These are phyloP conservation scores for Penicillium sp. DNA, from an alignment of 2,329 filamentous ascomycete species.

Conservation along the genomic window DNA sequence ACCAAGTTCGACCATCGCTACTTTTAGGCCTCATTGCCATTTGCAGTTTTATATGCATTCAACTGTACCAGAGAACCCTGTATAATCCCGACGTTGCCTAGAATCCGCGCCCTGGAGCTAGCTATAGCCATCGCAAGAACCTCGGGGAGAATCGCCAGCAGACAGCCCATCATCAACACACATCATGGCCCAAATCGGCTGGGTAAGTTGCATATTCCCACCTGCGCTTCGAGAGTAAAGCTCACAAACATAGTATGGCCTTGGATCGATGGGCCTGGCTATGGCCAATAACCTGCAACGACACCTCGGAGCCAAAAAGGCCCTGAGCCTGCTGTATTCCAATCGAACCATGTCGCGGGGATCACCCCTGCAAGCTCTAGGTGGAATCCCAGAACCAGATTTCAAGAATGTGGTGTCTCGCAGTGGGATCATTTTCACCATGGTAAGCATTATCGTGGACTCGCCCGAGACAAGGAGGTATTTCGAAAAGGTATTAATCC, in stretches of 20 bases:
- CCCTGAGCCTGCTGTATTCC: constrained; percentile 33
- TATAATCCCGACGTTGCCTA: not conserved
- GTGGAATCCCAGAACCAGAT: constrained; percentile 29
- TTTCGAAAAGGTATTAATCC: constrained; percentile 12
- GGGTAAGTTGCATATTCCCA: constrained; percentile 26
- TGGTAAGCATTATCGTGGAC: constrained; percentile 19
- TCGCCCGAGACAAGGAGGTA: not conserved
- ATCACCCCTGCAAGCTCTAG: constrained; percentile 32
- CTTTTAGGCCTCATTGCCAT: too few relatives aligned
- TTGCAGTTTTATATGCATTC: not conserved
- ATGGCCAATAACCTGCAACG: constrained; percentile 43
- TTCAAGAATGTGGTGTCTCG: constrained; percentile 33
- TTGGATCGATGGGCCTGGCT: constrained; percentile 43
- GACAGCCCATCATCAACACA: constrained; percentile 1
- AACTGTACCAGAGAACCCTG: not conserved
- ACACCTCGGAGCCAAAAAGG: constrained; percentile 33
- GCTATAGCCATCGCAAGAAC: too few relatives aligned
- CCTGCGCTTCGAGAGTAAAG: not conserved
- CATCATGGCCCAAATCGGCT: constrained; percentile 33
- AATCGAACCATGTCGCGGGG: constrained; percentile 42
- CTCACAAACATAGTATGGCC: constrained; percentile 32
- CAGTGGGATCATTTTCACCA: constrained; percentile 39
- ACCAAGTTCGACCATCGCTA: too few relatives aligned
- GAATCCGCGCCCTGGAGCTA: not conserved
- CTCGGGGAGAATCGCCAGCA: too few relatives aligned